Base-by-base conservation (phyloP, 2,329 filamentous ascomycete genomes). In the Gnomoniopsis smithogilvyi region DNA sequence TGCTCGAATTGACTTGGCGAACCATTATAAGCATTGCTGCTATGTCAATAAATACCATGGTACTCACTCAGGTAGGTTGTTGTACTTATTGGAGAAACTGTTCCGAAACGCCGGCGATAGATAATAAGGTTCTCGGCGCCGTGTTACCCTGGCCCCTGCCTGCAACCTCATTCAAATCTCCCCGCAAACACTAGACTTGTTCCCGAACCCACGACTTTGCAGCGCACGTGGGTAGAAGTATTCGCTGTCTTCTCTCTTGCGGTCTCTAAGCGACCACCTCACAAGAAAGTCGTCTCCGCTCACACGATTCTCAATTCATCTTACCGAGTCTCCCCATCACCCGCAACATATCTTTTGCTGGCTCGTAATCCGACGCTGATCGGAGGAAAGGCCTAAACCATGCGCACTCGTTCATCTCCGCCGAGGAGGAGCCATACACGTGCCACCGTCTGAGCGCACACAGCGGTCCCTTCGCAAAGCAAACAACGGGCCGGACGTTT, bases 221-320 rank as follows among this genome's bases (percentile, higher is more conserved):
- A 36, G 41, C 19, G 52, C 53, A 55, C 54, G 54, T 56, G 54
- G 54, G 54, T 22, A 4, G 46, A 50, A 50, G 54, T 34, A 56
- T 56, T 56, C 54, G 54, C 34, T 36, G n/a, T 41, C 21, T 12
- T 41, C 12, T 7, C 22, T 51, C 57, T 61, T 49, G 51, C 55
- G 54, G 50, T 56, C 52, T 22, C 24, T 10, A 10, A 45, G n/a
- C 43, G 36, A 41, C 36, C 36, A 41, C 36, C 4, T 41, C 36
- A 41, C 36, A 41, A 41, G 1, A 36, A 36, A 36, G 34, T 14
- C 14, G 34, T 36, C 34, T 36, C 34, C 34, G 34, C 4, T 41
- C 36, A 41, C 36, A 41, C 8, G 1, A 30, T 30, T 30, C 26
- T 30, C 26, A 30, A 14, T 59, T 49, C 11, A 4, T 45, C 21